phyloP scores from a whole-genome alignment of 129 eudicot species.

The Lonicera japonica region DNA sequence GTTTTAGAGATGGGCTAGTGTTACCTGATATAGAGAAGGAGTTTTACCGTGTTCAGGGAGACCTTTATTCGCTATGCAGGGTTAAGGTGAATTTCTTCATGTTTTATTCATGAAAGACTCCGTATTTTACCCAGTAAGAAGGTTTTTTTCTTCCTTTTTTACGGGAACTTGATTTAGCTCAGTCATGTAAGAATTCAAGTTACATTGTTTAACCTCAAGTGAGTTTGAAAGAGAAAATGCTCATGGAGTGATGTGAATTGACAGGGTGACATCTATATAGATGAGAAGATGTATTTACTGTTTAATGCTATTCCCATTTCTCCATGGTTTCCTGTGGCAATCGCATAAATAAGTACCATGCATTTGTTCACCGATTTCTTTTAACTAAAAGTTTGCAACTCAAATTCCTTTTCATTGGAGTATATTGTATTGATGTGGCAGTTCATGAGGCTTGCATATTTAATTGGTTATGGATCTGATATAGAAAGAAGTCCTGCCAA shows the following conservation, averaged over 20 bases:
- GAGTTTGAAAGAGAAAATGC: not conserved
- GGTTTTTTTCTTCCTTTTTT: not conserved
- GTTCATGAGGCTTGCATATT: slow-evolving; percentile 95
- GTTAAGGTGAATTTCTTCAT: slow-evolving; percentile 50
- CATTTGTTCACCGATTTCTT: slow-evolving; percentile 4
- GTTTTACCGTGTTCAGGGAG: slow-evolving; percentile 87
- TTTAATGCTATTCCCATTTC: not conserved
- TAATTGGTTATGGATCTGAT: slow-evolving; percentile 69
- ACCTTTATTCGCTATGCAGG: slow-evolving; percentile 66
- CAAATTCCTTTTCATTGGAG: slow-evolving; percentile 13
- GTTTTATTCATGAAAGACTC: slow-evolving; percentile 9
- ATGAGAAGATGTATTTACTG: not conserved
- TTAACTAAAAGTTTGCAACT: not conserved
- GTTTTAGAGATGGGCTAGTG: slow-evolving; percentile 55
- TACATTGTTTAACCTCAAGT: not conserved
- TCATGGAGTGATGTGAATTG: not conserved
- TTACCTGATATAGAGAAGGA: slow-evolving; percentile 77
- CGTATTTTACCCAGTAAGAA: not conserved
- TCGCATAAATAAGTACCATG: slow-evolving; percentile 3
- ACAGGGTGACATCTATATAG: no score
- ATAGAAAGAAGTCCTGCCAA: slow-evolving; percentile 94
- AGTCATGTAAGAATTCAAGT: not conserved
- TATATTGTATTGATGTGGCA: slow-evolving; percentile 32
- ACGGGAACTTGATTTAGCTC: not conserved
- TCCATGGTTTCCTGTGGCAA: not conserved